Conservation (phyloP, 345 rosid species). For the Limnanthes douglasii region DNA sequence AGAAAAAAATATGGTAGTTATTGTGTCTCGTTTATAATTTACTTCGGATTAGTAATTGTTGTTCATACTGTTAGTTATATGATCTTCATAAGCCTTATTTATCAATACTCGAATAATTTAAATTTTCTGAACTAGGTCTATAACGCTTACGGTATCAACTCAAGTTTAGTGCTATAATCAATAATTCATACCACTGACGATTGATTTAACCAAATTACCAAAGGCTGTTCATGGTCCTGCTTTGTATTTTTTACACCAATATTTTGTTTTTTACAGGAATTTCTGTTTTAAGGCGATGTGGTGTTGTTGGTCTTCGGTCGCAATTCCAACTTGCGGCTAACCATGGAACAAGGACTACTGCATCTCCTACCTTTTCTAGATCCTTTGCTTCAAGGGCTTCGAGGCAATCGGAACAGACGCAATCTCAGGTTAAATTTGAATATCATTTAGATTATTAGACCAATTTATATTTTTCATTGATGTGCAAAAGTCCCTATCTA, state of each 20-base stretch:
- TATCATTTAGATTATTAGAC: too few species aligned
- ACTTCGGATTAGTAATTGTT: too few species aligned
- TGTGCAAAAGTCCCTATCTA: too few species aligned
- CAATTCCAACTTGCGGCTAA: conserved; percentile 13
- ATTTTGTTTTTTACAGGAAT: conserved; percentile 29
- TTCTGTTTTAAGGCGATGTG: conserved; percentile 6
- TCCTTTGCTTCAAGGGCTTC: conserved; percentile 61
- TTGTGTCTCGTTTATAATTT: not conserved
- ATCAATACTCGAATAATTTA: too few species aligned
- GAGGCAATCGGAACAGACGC: conserved; percentile 20
- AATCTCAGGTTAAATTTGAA: conserved; percentile 78
- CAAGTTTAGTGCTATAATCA: too few species aligned
- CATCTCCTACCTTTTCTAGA: conserved; percentile 24
- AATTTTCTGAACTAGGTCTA: too few species aligned
- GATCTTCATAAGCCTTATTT: too few species aligned
- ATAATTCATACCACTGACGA: too few species aligned
- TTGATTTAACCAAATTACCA: not conserved
- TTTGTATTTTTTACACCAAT: conserved; percentile 7
- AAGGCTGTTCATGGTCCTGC: conserved; percentile 4
- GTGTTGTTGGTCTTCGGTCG: conserved; percentile 8
- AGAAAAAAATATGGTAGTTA: not conserved
- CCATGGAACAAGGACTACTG: conserved; percentile 7
- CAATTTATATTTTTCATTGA: too few species aligned
- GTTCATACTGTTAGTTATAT: too few species aligned
- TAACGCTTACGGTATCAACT: not conserved